Base-by-base conservation (phyloP, 139 green algal genomes). In the Picochlorum sp. region DNA sequence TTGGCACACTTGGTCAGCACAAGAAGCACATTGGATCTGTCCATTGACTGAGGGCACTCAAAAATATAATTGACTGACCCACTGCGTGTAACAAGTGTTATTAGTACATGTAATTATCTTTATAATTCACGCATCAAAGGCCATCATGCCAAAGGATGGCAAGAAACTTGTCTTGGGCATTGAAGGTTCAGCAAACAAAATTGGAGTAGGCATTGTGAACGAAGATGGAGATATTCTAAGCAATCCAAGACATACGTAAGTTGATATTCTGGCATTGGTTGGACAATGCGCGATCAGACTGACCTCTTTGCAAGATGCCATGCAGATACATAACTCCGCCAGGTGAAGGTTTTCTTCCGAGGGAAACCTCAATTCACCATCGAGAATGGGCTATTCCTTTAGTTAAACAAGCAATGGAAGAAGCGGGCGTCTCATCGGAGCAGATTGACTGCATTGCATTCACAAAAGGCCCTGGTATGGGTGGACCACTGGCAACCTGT, bases 391-490 rank as follows among this genome's bases (percentile, higher is more conserved):
- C 61, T 24, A 16, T 92, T 4, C 18, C 56, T 10, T 68, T 95
- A 6, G 81, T 91, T 18, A 61, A 87, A 50, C 24, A 86, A 49
- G 84, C 85, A 2, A 63, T 95, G 16, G 24, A 80, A 4, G 72
- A 87, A 44, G 88, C 87, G 2, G 49, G 54, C 4, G 16, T 95
- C 13, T 63, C 44, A 3, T 71, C 78, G 2, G 6, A 52, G 14
- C 62, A 92, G 13, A 77, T 96, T 9, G 63, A 70, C 41, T 77
- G 67, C 41, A 82, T 96, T 20, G 84, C 81, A 4, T 96, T 85
- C 71, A 96, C 88, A 20, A 93, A 92, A 75, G 90, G 90, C 3
- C 90, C 90, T 16, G 90, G 90, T 51, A 96, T 96, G 90, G 90
- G 90, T 3, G 90, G 77, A 5, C 86, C 86, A 3, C 79, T 95